These are phyloP conservation scores for Lodderomyces margitis DNA, from an alignment of 1,139 yeast species.

Conservation along the genomic window DNA sequence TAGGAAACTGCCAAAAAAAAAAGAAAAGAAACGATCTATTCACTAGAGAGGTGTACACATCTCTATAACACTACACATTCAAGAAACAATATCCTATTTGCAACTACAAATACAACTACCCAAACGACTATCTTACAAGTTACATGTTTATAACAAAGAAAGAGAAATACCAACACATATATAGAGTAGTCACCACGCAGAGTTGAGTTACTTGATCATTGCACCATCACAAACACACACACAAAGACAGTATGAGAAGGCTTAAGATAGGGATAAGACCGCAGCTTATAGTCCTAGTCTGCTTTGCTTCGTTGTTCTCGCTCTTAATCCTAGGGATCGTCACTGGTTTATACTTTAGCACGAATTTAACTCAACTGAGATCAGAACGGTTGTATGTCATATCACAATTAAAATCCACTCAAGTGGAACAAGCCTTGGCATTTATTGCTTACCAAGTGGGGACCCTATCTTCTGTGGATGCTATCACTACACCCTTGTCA, in stretches of 20 bases:
- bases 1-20: no score
- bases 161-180: no score
- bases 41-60: no score
- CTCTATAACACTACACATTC: no score
- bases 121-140: no score
- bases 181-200: no score
- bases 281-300: slow-evolving; percentile 79
- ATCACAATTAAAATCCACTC: slow-evolving; percentile 78
- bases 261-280: slow-evolving; percentile 56
- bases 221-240: background rate
- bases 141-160: no score
- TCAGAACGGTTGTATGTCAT: slow-evolving; percentile 74
- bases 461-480: slow-evolving; percentile 63
- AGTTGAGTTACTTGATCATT: no score
- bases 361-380: slow-evolving; percentile 59
- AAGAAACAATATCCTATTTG: no score
- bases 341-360: slow-evolving; percentile 75
- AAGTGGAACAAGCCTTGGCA: slow-evolving; percentile 65
- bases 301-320: slow-evolving; percentile 73
- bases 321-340: slow-evolving; percentile 73
- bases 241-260: slow-evolving; percentile 30
- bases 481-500: slow-evolving; percentile 58
- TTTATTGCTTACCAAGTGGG: slow-evolving; percentile 66
- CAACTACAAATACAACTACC: no score
- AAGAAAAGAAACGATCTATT: no score